Percentiles rank a stretch among this genome's conserved stretches.
These are phyloP conservation scores for Thalassiosira pacifica DNA, from an alignment of 352 stramenopile genomes.

Conservation along the genomic window DNA sequence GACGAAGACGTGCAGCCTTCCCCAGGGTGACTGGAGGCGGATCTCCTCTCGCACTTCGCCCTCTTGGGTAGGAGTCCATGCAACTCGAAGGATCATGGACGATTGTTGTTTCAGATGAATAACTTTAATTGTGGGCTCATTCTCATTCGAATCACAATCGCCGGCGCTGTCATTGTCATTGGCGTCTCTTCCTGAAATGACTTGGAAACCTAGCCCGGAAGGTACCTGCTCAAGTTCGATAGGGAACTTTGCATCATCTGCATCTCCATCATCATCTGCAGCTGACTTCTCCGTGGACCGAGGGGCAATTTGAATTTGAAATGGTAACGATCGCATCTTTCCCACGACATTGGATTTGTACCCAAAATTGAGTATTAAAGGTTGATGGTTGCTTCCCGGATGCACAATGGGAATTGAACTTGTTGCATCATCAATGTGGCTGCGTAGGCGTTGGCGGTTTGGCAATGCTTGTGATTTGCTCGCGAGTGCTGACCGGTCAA, in stretches of 20 bases:
- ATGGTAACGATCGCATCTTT: constrained; percentile 24
- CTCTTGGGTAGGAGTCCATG: constrained; percentile 41
- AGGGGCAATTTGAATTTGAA: constrained; percentile 30
- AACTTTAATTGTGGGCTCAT: neutral
- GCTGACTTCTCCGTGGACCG: no score
- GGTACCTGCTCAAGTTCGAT: constrained; percentile 45
- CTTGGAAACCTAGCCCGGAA: constrained; percentile 32
- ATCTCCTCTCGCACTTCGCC: constrained; percentile 50
- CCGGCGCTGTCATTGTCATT: neutral
- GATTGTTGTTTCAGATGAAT: constrained; percentile 25
- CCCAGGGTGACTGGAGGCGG: constrained; percentile 28
- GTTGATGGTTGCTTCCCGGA: neutral
- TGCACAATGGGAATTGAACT: constrained; percentile 4
- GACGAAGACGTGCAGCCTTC: constrained; percentile 25
- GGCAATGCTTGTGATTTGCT: neutral
- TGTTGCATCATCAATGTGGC: neutral
- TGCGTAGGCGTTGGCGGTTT: neutral
- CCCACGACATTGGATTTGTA: constrained; percentile 49
- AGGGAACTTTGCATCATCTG: constrained; percentile 6
- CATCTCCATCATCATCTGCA: neutral
- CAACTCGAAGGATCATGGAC: constrained; percentile 10
- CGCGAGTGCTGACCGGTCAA: neutral
- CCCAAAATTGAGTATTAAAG: constrained; percentile 44
- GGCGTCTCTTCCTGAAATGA: constrained; percentile 19
- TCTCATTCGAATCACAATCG: neutral